phyloP scores from a whole-genome alignment of 768 basidiomycete species.

The Hemileccinum rubropunctum region DNA sequence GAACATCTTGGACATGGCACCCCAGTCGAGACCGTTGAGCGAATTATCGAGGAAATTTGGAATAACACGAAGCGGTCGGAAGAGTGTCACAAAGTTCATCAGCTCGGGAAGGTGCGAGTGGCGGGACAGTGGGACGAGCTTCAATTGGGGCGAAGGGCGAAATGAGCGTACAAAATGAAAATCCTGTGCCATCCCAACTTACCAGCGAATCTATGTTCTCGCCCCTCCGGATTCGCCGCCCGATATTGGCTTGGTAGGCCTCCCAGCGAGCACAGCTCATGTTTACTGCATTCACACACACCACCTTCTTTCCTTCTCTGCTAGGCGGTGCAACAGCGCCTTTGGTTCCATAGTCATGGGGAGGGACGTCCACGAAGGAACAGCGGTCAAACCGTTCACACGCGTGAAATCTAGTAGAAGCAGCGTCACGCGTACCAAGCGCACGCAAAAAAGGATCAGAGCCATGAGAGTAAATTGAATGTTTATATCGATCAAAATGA shows the following conservation, averaged over 20 bases:
- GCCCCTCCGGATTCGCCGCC: slow-evolving; percentile 38
- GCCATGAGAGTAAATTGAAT: slow-evolving; percentile 54
- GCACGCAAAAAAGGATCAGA: slow-evolving; percentile 60
- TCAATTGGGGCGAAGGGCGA: neutral
- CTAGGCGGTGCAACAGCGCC: slow-evolving; percentile 31
- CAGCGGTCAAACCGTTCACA: slow-evolving; percentile 87
- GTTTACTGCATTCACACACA: slow-evolving; percentile 82
- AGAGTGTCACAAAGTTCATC: slow-evolving; percentile 73
- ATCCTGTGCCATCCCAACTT: slow-evolving; percentile 11
- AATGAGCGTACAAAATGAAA: neutral
- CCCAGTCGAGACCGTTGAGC: slow-evolving; percentile 65
- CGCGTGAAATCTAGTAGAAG: slow-evolving; percentile 82
- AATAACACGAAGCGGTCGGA: slow-evolving; percentile 71
- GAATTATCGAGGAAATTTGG: slow-evolving; percentile 71
- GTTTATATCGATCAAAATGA: slow-evolving; percentile 90
- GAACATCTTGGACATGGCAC: slow-evolving; percentile 69
- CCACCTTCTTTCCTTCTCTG: slow-evolving; percentile 53
- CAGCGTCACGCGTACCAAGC: slow-evolving; percentile 59
- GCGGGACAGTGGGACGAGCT: slow-evolving; percentile 83
- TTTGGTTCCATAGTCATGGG: slow-evolving; percentile 13
- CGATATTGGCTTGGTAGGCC: slow-evolving; percentile 44
- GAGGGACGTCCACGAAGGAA: slow-evolving; percentile 48
- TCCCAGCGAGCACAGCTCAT: slow-evolving; percentile 62
- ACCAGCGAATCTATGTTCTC: slow-evolving; percentile 66
- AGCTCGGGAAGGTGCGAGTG: slow-evolving; percentile 91